Evolutionary conservation across 331 rosid species (phyloP), one percentile per base, ranked within the genome.

Genomic region (Acacia concinna): DNA sequence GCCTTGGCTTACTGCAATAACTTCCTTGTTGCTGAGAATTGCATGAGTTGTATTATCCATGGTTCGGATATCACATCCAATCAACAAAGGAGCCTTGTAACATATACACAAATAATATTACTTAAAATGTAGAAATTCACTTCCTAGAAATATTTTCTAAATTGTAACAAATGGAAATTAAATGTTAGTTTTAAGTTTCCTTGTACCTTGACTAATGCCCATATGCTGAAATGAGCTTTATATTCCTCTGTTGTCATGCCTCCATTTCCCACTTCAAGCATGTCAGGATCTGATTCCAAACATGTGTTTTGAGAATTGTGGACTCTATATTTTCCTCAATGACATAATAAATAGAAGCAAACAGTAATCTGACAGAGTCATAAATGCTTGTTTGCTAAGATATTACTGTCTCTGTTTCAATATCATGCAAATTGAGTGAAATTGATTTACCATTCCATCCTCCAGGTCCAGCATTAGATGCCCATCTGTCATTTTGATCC

Each of bases 251-350:
- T 77, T 25, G 90, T 80, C 97, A 88, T 91, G 13, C 93, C 92
- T 75, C 97, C 93, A 85, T 91, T 91, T 66, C 93, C 97, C 37
- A 91, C 87, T 81, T 91, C 97, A 27, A 91, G 93, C 93, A 91
- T 91, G 70, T 91, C 93, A 44, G 97, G 97, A 88, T 89, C 92
- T 91, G 88, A 47, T 17, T 15, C 34, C 60, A 54, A 71, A 69
- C 6, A 64, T 8, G 38, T 34, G 23, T 30, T 2, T n/a, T 44
- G 52, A 28, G 30, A 21, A 37, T 71, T 71, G 27, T n/a, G 67
- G 32, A 27, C 1, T 30, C 11, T 62, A 15, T 62, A 15, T 14
- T 62, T 30, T 62, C n/a, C 38, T 28, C 38, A 27, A 60, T 27
- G n/a, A 1, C n/a, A 14, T 15, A 62, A 30, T 30, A 62, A 62